Conservation (phyloP, 768 basidiomycete species). For the Cubamyces lactineus region DNA sequence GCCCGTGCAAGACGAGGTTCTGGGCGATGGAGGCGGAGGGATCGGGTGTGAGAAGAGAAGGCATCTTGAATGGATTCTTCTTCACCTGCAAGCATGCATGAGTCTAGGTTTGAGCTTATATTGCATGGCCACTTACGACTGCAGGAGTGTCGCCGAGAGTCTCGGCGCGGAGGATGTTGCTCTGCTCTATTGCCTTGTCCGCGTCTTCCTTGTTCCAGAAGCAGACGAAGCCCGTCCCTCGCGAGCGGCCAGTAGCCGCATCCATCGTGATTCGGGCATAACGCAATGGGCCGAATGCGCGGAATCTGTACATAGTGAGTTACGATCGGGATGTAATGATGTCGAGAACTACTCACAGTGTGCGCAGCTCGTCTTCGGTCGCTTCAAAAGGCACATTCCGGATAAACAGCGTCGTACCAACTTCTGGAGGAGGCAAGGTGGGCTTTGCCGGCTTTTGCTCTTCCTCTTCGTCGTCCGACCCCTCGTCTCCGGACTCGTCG, state of each 20-base stretch:
- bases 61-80: conserved; percentile 85
- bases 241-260: conserved; percentile 76
- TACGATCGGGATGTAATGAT: background rate
- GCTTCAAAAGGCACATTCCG: conserved; percentile 92
- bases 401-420: conserved; percentile 91
- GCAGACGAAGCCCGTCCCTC: conserved; percentile 95
- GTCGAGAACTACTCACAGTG: conserved; percentile 56
- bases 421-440: conserved; percentile 78
- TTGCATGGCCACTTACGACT: conserved; percentile 23
- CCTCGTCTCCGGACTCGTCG: conserved; percentile 38
- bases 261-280: conserved; percentile 94
- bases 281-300: conserved; percentile 87
- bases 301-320: conserved; percentile 62
- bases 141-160: conserved; percentile 50
- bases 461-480: conserved; percentile 35
- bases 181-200: conserved; percentile 80
- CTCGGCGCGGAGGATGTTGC: conserved; percentile 69
- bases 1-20: conserved; percentile 86
- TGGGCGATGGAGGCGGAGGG: conserved; percentile 85
- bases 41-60: conserved; percentile 92
- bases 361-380: conserved; percentile 90
- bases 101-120: conserved; percentile 1
- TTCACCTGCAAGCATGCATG: conserved; percentile 44
- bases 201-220: conserved; percentile 96
- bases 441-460: conserved; percentile 58